These are phyloP conservation scores for Phytophthora sansomeana DNA, from an alignment of 352 stramenopile species.

Conservation along the genomic window DNA sequence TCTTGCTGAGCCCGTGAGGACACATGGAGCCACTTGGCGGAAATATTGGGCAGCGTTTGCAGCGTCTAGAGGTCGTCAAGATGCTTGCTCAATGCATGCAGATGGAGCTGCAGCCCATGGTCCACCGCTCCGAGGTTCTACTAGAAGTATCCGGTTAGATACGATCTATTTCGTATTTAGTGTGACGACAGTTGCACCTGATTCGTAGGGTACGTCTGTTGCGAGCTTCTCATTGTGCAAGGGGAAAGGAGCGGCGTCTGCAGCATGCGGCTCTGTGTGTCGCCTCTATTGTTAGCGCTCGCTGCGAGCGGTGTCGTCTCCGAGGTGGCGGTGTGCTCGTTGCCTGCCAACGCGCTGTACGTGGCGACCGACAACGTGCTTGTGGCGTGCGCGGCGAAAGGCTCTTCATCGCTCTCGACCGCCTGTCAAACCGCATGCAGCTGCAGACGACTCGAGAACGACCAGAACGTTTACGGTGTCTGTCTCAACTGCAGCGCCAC, in stretches of 20 bases:
- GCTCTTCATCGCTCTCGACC: conserved; percentile 16
- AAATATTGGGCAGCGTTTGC: neutral
- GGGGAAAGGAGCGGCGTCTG: conserved; percentile 11
- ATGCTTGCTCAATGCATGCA: no score
- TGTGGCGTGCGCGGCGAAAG: conserved; percentile 10
- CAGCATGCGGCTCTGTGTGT: conserved; percentile 12
- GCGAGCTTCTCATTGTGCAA: conserved; percentile 1
- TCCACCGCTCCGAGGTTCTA: neutral
- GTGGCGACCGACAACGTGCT: conserved; percentile 14
- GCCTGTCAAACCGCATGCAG: conserved; percentile 26
- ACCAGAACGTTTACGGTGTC: conserved; percentile 14
- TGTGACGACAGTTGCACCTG: conserved; percentile 1
- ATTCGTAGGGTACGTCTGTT: neutral
- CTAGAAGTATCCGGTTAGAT: neutral
- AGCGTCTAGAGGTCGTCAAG: neutral
- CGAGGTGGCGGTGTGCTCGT: conserved; percentile 31
- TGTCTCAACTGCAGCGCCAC: conserved; percentile 21
- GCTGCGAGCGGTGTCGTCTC: conserved; percentile 2
- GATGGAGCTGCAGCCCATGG: no score
- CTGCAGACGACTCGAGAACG: conserved; percentile 27
- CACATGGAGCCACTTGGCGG: conserved; percentile 1
- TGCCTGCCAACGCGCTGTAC: conserved; percentile 40
- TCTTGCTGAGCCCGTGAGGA: conserved; percentile 2
- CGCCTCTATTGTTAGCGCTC: conserved; percentile 14
- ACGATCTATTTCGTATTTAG: neutral